Evolutionary conservation across 495 filamentous ascomycete genomes (phyloP), one percentile per base, ranked within the genome.

Genomic region (Penicillium paxilli): DNA sequence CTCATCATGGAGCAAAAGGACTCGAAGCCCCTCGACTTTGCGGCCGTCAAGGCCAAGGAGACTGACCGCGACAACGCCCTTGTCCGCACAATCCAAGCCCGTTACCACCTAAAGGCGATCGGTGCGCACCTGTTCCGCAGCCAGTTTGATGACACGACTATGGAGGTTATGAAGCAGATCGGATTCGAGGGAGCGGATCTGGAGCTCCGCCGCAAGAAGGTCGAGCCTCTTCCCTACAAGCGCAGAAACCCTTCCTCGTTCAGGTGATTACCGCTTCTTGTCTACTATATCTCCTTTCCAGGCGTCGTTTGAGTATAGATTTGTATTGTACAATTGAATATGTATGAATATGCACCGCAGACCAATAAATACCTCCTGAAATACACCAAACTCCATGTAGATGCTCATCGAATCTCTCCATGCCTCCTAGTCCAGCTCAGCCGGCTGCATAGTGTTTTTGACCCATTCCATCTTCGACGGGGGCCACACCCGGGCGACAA

Each of bases 51-150:
- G 58, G 73, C 78, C 52, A 73, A 72, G 58, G 67, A 72, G 51
- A 65, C 64, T 12, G 65, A 72, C 46, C 69, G 91, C 33, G 84
- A 92, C 30, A 80, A 77, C 16, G 93, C 91, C 66, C 85, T 77
- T 54, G 69, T 95, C 53, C 83, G 90, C 58, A 78, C 79, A 38
- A 87, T 96, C 63, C 80, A 84, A 58, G 78, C 84, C 62, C 85
- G 83, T 57, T 82, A 87, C 64, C 67, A 72, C 30, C 74, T 96
- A 37, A 80, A 80, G 51, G 79, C 92, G 6, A 86, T 96, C 32
- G 94, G 94, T 47, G 86, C 89, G 28, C 85, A 82, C 66, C 72
- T 99, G 62, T 99, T 96, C 84, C 85, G 94, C 55, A 87, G 82
- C 57, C 70, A 86, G 54, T 99, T 92, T 91, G 94, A 99, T 67